phyloP scores from a whole-genome alignment of 208 protist genomes.

The Crithidia sp. region DNA sequence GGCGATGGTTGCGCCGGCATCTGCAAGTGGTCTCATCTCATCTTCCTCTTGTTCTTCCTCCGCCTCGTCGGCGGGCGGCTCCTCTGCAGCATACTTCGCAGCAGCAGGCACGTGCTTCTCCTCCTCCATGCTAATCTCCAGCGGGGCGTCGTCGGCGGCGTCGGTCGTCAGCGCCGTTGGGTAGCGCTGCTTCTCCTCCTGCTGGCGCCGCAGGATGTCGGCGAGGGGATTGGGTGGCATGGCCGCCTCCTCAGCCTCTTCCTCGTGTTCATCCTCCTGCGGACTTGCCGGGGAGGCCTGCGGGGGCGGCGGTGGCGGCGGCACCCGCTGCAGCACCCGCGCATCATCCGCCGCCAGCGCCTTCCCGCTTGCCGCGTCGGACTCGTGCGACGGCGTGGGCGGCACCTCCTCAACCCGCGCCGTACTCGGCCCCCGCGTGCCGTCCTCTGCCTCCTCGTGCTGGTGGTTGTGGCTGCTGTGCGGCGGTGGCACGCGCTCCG shows the following conservation, averaged over 20 bases:
- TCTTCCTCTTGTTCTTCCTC: neutral
- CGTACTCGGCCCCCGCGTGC: slow-evolving; percentile 24
- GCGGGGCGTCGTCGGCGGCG: slow-evolving; percentile 16
- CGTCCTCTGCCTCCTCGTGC: slow-evolving; percentile 9
- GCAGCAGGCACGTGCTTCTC: neutral
- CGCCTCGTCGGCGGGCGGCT: neutral
- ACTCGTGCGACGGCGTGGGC: slow-evolving; percentile 23
- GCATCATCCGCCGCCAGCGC: slow-evolving; percentile 28
- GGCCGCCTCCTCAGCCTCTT: slow-evolving; percentile 9
- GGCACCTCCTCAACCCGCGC: slow-evolving; percentile 42
- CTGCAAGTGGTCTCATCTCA: neutral
- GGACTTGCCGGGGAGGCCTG: neutral
- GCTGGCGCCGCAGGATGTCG: slow-evolving; percentile 16
- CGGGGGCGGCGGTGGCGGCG: slow-evolving; percentile 27
- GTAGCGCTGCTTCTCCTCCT: slow-evolving; percentile 31
- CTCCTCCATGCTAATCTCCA: slow-evolving; percentile 29
- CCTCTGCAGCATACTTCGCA: neutral
- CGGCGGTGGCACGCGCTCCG: slow-evolving; percentile 23
- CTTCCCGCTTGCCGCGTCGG: slow-evolving; percentile 1
- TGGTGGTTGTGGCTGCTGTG: slow-evolving; percentile 2
- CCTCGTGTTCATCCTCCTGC: neutral
- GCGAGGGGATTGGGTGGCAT: slow-evolving; percentile 9
- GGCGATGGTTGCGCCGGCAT: neutral
- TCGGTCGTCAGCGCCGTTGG: slow-evolving; percentile 26
- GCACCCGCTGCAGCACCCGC: slow-evolving; percentile 35